Base-by-base conservation (phyloP, 768 basidiomycete genomes). In the Omphalotus guepiniiformis region DNA sequence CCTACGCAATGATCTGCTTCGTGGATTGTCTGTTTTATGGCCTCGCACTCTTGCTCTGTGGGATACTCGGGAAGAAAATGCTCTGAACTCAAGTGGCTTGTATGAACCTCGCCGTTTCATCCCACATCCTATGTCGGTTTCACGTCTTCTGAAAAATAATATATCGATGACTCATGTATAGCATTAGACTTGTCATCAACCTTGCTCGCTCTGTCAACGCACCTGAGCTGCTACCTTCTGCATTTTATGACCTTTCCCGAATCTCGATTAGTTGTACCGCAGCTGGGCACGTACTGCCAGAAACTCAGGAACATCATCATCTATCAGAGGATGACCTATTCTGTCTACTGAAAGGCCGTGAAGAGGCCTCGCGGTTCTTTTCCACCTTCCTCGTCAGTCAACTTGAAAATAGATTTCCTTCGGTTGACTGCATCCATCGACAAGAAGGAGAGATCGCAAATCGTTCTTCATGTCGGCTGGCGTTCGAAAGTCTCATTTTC, bases 241-340 rank as follows among this genome's bases (percentile, higher is more conserved):
- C 86, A 4, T 86, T 87, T 65, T 90, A 90, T 62, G 88, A 89
- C 61, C 75, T 90, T 34, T 88, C 83, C 18, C 83, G 88, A 32
- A 78, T 67, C 55, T 65, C 76, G 25, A 79, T 83, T 2, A 86
- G 80, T 56, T 77, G 79, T 40, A 77, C 79, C 27, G 76, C 76
- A 23, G 61, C 69, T 5, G 85, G 83, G 5, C 69, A 74, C 59
- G 69, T 63, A 46, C 71, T 63, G 52, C 55, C 65, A 16, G 48
- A 62, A 41, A 65, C 65, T 32, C 18, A 53, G 63, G 61, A 49
- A 13, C 60, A 47, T 8, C 72, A 80, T 55, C 56, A 62, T 32
- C 74, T 78, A 37, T 70, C 76, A 13, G 68, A 74, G 47, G 60
- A 61, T 34, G 84, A 88, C 57, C 72, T 89, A 15, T 66, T 83